Percentiles rank a stretch among this genome's conserved stretches.
Conservation (phyloP, 495 filamentous ascomycete species). For the Hypoxylon cercidicola region DNA sequence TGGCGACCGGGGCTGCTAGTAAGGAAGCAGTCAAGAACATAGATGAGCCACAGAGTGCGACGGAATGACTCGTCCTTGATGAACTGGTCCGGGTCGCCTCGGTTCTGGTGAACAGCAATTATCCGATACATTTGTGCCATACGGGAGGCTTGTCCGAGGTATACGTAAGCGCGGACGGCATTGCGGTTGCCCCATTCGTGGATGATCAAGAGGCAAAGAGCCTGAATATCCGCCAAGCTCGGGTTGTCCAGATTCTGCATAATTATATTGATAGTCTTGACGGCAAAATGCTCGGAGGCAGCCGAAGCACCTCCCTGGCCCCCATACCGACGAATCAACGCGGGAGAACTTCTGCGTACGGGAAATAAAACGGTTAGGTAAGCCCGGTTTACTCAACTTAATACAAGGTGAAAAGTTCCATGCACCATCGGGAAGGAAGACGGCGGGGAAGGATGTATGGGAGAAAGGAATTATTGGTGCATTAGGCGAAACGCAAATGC, state of each 20-base stretch:
- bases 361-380: constrained; percentile 27
- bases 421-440: constrained; percentile 26
- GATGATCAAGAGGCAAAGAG: constrained; percentile 60
- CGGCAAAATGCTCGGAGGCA: constrained; percentile 61
- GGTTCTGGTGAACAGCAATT: constrained; percentile 55
- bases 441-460: constrained; percentile 26
- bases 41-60: constrained; percentile 62
- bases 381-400: constrained; percentile 18
- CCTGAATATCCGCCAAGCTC: constrained; percentile 62
- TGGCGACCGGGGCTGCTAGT: constrained; percentile 63
- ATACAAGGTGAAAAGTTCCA: constrained; percentile 10
- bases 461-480: constrained; percentile 29
- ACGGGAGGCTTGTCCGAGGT: constrained; percentile 60
- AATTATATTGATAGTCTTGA: constrained; percentile 58
- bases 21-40: constrained; percentile 64
- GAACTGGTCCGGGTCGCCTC: constrained; percentile 59
- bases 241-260: constrained; percentile 59
- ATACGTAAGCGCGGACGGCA: constrained; percentile 63
- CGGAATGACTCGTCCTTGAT: constrained; percentile 63
- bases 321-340: constrained; percentile 61
- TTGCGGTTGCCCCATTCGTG: constrained; percentile 64
- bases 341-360: constrained; percentile 53
- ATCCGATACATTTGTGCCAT: constrained; percentile 65
- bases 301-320: constrained; percentile 54
- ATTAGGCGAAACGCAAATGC: constrained; percentile 35